Base-by-base conservation (phyloP, 1,284 basidiomycete species). In the Pyrrhoderma noxium region DNA sequence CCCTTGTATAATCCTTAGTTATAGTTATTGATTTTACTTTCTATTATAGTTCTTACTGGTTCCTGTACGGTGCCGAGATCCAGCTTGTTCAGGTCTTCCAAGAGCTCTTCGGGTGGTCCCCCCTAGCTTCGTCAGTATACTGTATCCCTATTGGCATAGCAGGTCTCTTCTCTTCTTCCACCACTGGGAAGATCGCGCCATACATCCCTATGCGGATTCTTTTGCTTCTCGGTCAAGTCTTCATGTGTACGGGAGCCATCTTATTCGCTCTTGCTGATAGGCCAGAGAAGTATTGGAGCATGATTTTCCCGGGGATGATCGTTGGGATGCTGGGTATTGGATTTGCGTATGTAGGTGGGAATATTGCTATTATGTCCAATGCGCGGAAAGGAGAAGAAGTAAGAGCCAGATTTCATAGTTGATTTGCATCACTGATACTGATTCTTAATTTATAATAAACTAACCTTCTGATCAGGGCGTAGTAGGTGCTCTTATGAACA, bases 241-340 rank as follows among this genome's bases (percentile, higher is more conserved):
- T 46, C 18, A 53, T 56, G 54, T 40, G 22, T 4, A 40, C 39
- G 14, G 48, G 43, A n/a, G 18, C 38, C 7, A 23, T 56, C 36
- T 34, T 56, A 8, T 57, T 55, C 37, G 47, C 51, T 4, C 42
- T 57, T 19, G 42, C 43, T 2, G 54, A 53, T 21, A 34, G 41
- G 3, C 47, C 46, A 1, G 54, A 53, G 9, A 53, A 53, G 23
- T 57, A 57, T 21, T 57, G 54, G 56, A 39, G 49, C 11, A 35
- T 53, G 36, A 34, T 56, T 16, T 31, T 57, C n/a, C 56, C 56
- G 5, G 54, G 54, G 13, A 53, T 57, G 54, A 44, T 57, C n/a
- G 36, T 57, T 8, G 47, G 54, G 2, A 37, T 51, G 45, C 35
- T 53, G 8, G 54, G 56, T 14, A 27, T 44, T 11, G 47, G 34